Evolutionary conservation across 2,329 filamentous ascomycete genomes (phyloP), one percentile per base, ranked within the genome.

Genomic region (Chalaropsis thielavioides): DNA sequence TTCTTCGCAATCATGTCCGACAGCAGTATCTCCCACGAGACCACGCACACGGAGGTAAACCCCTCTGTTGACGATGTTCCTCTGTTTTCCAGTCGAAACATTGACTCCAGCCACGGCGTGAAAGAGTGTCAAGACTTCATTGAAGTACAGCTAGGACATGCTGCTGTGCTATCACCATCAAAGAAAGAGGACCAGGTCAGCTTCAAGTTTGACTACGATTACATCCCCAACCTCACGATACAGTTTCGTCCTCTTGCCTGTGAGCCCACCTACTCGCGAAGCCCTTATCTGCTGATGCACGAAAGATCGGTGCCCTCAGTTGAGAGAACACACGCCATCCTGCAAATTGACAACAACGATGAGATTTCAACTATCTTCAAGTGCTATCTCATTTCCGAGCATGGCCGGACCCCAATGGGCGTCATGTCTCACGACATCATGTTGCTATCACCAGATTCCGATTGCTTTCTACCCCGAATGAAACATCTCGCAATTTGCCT

Each of bases 91-190:
- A 6, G 43, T n/a, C 24, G 19, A 15, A 49, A 49, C 15, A 62
- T 49, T 22, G 27, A 44, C 61, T 11, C 44, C 10, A 15, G 3
- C 11, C 17, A 38, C n/a, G 41, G 38, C 2, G 31, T 62, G 7
- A 41, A 62, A 13, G 27, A 35, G 51, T 62, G 61, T 41, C 43
- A 51, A 51, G 43, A 49, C 8, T 62, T 62, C 61, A 62, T 62
- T 15, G 11, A 62, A 15, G 22, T 19, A 10, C 38, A 35, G 22
- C 31, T 49, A 5, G 27, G 27, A 11, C 19, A 49, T 7, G 2
- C 27, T 2, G 22, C 43, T 11, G 41, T 49, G 5, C 43, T 58
- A n/a, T 38, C 54, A 6, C 31, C 54, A 58, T 35, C 54, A 17
- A n/a, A 51, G 46, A 51, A 38, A 19, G 31, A 58, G 8, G 27